Evolutionary conservation across 2,329 filamentous ascomycete species (phyloP).

Genomic region (Cercospora sp.): DNA sequence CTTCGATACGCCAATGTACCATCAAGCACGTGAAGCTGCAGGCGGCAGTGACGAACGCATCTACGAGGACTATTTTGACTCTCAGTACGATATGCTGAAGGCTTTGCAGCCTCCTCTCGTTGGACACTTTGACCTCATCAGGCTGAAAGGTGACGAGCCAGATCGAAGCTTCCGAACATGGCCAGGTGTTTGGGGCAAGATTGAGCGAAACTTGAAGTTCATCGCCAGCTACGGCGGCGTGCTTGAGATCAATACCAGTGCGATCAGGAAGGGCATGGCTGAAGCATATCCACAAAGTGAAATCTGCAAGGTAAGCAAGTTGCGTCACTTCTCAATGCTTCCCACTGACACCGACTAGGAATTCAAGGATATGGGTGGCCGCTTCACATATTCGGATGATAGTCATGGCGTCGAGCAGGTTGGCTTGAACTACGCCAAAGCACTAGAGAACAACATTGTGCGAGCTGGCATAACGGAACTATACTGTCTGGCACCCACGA

Average conservation of each 20-base stretch:
- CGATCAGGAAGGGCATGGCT: conserved; percentile 80
- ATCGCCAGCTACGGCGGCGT: conserved; percentile 74
- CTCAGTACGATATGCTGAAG: conserved; percentile 77
- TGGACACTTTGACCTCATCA: conserved; percentile 90
- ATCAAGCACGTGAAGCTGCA: conserved; percentile 57
- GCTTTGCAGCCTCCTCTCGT: conserved; percentile 73
- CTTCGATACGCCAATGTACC: conserved; percentile 70
- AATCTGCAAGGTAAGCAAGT: conserved; percentile 68
- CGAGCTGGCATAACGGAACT: conserved; percentile 64
- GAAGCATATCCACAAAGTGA: conserved; percentile 84
- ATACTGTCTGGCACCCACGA: conserved; percentile 40
- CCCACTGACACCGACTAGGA: conserved; percentile 49
- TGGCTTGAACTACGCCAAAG: conserved; percentile 70
- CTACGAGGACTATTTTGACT: conserved; percentile 83
- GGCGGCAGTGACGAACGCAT: conserved; percentile 70
- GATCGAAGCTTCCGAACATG: conserved; percentile 51
- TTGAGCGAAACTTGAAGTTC: conserved; percentile 71
- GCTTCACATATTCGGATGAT: conserved; percentile 91
- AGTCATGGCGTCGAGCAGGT: conserved; percentile 87
- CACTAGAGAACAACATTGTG: conserved; percentile 54
- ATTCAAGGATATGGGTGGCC: conserved; percentile 71
- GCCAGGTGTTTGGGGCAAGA: conserved; percentile 67
- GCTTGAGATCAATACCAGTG: conserved; percentile 86
- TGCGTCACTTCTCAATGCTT: background rate
- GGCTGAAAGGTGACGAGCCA: conserved; percentile 72